phyloP scores from a whole-genome alignment of 1,284 basidiomycete species.

The Exobasidium rhododendri region DNA sequence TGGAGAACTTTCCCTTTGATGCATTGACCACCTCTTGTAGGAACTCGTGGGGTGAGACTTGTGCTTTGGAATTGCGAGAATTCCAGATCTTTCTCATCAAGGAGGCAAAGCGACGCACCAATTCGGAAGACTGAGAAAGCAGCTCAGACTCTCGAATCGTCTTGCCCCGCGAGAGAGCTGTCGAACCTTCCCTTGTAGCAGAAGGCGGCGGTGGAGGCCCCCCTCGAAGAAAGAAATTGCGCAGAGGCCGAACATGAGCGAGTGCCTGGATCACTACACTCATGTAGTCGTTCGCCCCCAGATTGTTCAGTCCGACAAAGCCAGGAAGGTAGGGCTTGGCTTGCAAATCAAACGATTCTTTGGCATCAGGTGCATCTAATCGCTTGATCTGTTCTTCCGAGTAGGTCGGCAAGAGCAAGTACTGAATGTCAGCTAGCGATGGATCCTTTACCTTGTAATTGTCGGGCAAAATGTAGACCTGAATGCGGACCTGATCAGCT shows the following conservation, averaged over 20 bases:
- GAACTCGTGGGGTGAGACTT: slow-evolving; percentile 97
- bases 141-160: neutral
- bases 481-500: slow-evolving; percentile 51
- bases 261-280: slow-evolving; percentile 94
- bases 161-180: neutral
- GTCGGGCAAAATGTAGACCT: slow-evolving; percentile 89
- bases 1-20: slow-evolving; percentile 80
- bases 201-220: slow-evolving; percentile 6
- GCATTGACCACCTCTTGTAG: slow-evolving; percentile 89
- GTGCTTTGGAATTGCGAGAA: slow-evolving; percentile 70
- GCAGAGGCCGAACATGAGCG: slow-evolving; percentile 81
- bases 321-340: slow-evolving; percentile 83
- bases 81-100: slow-evolving; percentile 94
- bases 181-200: neutral
- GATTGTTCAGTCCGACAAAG: slow-evolving; percentile 94
- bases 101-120: slow-evolving; percentile 72
- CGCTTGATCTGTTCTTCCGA: slow-evolving; percentile 59
- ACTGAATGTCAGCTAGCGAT: slow-evolving; percentile 87
- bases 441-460: slow-evolving; percentile 93
- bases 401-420: slow-evolving; percentile 83
- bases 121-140: slow-evolving; percentile 61
- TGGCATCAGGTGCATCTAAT: slow-evolving; percentile 60
- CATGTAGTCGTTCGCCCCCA: slow-evolving; percentile 94
- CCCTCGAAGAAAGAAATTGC: slow-evolving; percentile 64
- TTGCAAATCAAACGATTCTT: slow-evolving; percentile 63